phyloP scores from a whole-genome alignment of 2,329 filamentous ascomycete genomes.

The Xylariaceae sp. region DNA sequence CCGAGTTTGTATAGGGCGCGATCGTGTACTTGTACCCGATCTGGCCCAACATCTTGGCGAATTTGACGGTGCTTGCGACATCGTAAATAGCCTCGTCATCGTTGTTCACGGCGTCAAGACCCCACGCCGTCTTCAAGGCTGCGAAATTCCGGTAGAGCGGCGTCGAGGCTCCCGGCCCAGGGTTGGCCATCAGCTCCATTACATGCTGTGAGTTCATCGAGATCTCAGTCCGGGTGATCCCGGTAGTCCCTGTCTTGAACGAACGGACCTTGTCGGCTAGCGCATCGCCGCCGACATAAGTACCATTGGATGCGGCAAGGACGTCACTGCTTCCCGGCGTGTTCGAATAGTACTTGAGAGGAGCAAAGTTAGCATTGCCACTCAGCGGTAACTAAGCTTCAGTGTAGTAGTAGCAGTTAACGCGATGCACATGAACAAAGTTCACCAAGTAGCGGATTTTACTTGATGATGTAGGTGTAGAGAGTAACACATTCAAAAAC shows the following conservation, averaged over 20 bases:
- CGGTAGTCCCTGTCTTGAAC: slow-evolving; percentile 46
- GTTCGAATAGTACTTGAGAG: slow-evolving; percentile 49
- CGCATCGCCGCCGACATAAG: slow-evolving; percentile 55
- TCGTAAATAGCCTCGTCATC: slow-evolving; percentile 54
- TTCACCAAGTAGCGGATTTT: too few relatives aligned
- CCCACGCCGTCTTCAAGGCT: slow-evolving; percentile 48
- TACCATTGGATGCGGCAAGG: slow-evolving; percentile 45
- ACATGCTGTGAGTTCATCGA: slow-evolving; percentile 52
- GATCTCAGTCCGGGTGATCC: slow-evolving; percentile 48
- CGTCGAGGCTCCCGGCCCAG: slow-evolving; percentile 43
- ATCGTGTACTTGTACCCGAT: slow-evolving; percentile 52
- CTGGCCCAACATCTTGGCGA: slow-evolving; percentile 49
- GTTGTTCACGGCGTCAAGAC: slow-evolving; percentile 53
- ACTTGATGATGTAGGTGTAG: too few relatives aligned
- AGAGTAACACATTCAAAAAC: neutral
- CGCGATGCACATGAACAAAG: neutral
- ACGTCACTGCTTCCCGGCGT: slow-evolving; percentile 45
- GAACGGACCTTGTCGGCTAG: slow-evolving; percentile 53
- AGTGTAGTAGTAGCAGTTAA: neutral
- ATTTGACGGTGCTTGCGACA: slow-evolving; percentile 48
- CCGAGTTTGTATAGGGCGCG: slow-evolving; percentile 49
- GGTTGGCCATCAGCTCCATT: slow-evolving; percentile 44
- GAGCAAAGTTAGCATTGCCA: neutral
- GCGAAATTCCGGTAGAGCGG: slow-evolving; percentile 48
- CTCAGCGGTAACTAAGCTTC: too few relatives aligned